A percentile compares a stretch with the other conserved stretches of the same genome.
These are phyloP conservation scores for Ensete ventricosum DNA, from an alignment of 176 grass and related monocot genomes.

Conservation along the genomic window DNA sequence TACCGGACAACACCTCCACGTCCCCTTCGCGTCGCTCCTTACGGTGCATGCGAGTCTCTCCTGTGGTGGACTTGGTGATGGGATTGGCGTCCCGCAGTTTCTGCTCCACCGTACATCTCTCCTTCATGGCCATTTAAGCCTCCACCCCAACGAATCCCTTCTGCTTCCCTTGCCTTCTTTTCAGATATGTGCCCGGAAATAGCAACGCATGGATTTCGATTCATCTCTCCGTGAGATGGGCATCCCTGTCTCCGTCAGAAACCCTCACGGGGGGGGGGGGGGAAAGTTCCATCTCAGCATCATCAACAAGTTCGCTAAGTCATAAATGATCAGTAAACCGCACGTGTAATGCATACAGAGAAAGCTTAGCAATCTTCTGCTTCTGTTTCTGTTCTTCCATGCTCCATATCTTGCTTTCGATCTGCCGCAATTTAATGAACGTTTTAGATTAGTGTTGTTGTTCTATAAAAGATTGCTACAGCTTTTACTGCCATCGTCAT, in stretches of 20 bases:
- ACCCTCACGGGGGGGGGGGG: slow-evolving; percentile 14
- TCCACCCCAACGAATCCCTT: background rate
- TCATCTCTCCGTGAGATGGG: background rate
- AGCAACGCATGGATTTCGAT: background rate
- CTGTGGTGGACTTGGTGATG: background rate
- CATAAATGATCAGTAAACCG: no score
- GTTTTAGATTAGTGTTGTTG: background rate
- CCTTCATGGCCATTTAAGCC: background rate
- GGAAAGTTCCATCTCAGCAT: no score
- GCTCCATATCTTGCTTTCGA: no score
- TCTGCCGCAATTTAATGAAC: no score
- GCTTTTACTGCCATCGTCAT: background rate
- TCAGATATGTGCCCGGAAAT: background rate
- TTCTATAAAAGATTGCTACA: background rate
- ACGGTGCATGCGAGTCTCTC: background rate
- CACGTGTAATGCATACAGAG: no score
- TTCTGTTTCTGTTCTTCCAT: no score
- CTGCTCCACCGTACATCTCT: slow-evolving; percentile 24
- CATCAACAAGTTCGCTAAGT: no score
- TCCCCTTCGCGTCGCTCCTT: background rate
- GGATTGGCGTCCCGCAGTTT: slow-evolving; percentile 44
- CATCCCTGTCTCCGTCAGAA: slow-evolving; percentile 17
- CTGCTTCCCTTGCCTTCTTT: background rate
- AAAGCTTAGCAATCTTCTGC: no score
- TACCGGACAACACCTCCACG: background rate